Evolutionary conservation across 495 filamentous ascomycete genomes (phyloP).

Genomic region (Pyronema domesticum): DNA sequence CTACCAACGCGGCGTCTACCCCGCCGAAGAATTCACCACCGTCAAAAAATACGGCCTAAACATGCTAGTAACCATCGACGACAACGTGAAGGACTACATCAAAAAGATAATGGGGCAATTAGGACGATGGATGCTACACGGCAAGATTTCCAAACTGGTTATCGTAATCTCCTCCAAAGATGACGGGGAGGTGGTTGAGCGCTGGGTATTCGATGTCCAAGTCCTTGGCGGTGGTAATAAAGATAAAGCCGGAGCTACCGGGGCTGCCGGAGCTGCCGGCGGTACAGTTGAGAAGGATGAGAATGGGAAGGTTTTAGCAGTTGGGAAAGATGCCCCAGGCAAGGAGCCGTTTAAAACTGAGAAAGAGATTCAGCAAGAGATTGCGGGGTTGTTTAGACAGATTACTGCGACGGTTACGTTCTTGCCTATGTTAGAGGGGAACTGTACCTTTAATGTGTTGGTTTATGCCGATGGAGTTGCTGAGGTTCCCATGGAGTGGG

Average conservation of each 20-base stretch:
- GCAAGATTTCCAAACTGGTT: constrained; percentile 92
- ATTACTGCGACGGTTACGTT: constrained; percentile 97
- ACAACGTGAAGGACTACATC: constrained; percentile 94
- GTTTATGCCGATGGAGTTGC: constrained; percentile 95
- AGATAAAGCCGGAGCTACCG: too few species aligned
- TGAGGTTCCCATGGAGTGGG: constrained; percentile 96
- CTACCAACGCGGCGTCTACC: constrained; percentile 93
- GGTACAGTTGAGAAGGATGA: neutral
- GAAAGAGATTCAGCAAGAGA: constrained; percentile 83
- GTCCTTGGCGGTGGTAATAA: constrained; percentile 27
- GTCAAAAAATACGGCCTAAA: constrained; percentile 99
- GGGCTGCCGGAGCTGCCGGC: neutral
- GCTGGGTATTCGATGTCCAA: constrained; percentile 84
- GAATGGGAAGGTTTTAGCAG: neutral
- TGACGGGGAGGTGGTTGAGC: constrained; percentile 83
- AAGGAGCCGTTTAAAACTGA: constrained; percentile 45
- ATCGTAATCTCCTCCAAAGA: constrained; percentile 92
- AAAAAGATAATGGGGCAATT: constrained; percentile 48
- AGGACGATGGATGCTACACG: constrained; percentile 76
- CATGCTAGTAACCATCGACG: constrained; percentile 91
- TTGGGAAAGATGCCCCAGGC: neutral
- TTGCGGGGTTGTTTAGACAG: constrained; percentile 88
- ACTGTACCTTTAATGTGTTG: constrained; percentile 96
- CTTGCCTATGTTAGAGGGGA: constrained; percentile 73
- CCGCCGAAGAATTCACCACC: constrained; percentile 81